Evolutionary conservation across 441 rosid genomes (phyloP).

Genomic region (Capsella rubella): DNA sequence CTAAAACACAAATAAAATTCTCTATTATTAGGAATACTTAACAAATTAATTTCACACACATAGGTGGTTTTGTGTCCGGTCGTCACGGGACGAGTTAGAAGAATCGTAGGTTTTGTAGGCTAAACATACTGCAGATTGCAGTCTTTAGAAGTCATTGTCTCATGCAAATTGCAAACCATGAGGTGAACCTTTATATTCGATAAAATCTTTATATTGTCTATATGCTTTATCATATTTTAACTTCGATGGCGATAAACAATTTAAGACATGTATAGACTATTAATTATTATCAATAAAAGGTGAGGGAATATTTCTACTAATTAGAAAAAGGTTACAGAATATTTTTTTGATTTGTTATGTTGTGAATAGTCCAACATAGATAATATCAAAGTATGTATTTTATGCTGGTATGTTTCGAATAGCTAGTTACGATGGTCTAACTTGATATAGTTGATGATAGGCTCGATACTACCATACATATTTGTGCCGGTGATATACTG

Average conservation of each 20-base stretch:
- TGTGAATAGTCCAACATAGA: conserved; percentile 17
- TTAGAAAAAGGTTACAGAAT: too few species aligned
- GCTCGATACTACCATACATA: not conserved
- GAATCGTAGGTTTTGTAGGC: conserved; percentile 37
- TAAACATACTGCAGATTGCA: conserved; percentile 34
- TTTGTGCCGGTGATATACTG: too few species aligned
- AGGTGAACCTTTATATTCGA: not conserved
- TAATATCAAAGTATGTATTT: not conserved
- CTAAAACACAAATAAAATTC: conserved; percentile 12
- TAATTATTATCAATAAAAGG: not conserved
- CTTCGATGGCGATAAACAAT: not conserved
- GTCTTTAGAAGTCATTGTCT: conserved; percentile 30
- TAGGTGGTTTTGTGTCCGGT: conserved; percentile 36
- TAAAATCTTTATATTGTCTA: not conserved
- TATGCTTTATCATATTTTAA: not conserved
- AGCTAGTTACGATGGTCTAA: not conserved
- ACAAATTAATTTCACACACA: conserved; percentile 17
- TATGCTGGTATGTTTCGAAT: not conserved
- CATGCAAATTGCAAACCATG: conserved; percentile 30
- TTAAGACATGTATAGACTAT: not conserved
- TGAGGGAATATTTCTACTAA: not conserved
- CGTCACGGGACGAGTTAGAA: conserved; percentile 39
- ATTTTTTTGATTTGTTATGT: conserved; percentile 4
- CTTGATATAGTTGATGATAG: not conserved
- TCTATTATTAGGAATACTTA: not conserved